Evolutionary conservation across 169 alveolate species (phyloP).

Genomic region (Cryptosporidium sp.): DNA sequence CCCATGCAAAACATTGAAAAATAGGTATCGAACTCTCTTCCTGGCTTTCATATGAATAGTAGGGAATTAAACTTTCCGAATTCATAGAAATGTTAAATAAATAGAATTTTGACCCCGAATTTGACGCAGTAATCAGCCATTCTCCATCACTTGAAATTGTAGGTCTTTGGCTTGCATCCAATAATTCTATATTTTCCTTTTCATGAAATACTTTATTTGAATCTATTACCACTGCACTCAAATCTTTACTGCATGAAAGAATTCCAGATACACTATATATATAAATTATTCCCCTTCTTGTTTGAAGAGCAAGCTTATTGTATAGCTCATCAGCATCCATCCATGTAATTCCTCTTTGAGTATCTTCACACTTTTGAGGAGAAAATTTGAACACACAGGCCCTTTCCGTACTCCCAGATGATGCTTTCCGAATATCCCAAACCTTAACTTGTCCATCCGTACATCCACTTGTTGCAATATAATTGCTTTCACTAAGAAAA

Average conservation of each 20-base stretch:
- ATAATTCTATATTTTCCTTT: constrained; percentile 2
- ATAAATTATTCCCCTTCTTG: constrained; percentile 38
- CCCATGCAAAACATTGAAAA: constrained; percentile 72
- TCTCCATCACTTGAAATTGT: constrained; percentile 51
- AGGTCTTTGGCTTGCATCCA: constrained; percentile 55
- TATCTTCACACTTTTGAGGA: constrained; percentile 32
- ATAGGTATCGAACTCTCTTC: constrained; percentile 5
- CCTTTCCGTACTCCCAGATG: neutral
- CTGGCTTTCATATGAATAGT: neutral
- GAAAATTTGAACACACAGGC: neutral
- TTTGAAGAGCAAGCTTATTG: constrained; percentile 42
- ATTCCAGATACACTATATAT: constrained; percentile 35
- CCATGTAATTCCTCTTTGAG: constrained; percentile 51
- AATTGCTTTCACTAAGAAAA: constrained; percentile 23
- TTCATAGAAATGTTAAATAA: constrained; percentile 1
- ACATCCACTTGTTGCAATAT: constrained; percentile 57
- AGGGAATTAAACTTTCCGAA: neutral
- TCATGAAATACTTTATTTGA: neutral
- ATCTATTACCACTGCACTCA: constrained; percentile 9
- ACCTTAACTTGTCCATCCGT: constrained; percentile 47
- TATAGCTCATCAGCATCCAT: constrained; percentile 47
- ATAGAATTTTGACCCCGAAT: constrained; percentile 46
- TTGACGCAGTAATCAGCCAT: constrained; percentile 57
- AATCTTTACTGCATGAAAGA: constrained; percentile 18
- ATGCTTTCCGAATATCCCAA: constrained; percentile 59